Percentiles rank a stretch among this genome's conserved stretches.
These are phyloP conservation scores for Populus davidiana DNA, from an alignment of 345 rosid genomes.

Conservation along the genomic window DNA sequence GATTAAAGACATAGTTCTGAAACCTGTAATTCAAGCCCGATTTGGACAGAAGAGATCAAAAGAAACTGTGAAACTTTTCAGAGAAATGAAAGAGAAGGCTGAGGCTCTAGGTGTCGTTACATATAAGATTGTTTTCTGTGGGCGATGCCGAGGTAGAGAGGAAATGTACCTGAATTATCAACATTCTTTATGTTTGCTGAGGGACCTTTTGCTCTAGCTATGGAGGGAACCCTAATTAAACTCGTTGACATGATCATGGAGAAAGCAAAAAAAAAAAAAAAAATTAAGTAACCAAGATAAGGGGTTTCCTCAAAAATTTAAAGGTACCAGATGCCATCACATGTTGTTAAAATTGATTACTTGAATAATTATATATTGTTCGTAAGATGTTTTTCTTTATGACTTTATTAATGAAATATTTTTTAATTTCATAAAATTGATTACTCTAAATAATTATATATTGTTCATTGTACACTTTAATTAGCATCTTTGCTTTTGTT, in stretches of 20 bases:
- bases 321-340: conserved; percentile 40
- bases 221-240: conserved; percentile 63
- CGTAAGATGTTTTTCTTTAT: too few relatives aligned
- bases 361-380: too few relatives aligned
- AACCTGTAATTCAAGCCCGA: conserved; percentile 77
- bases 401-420: too few relatives aligned
- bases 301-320: too few relatives aligned
- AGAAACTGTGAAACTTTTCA: conserved; percentile 73
- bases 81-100: conserved; percentile 71
- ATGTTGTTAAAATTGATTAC: too few relatives aligned
- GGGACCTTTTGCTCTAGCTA: conserved; percentile 65
- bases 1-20: conserved; percentile 67
- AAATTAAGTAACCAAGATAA: too few relatives aligned
- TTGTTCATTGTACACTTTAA: too few relatives aligned
- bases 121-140: conserved; percentile 59
- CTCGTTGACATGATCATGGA: conserved; percentile 66
- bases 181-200: conserved; percentile 77
- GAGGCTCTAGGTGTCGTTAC: conserved; percentile 59
- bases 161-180: too few relatives aligned
- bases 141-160: too few relatives aligned
- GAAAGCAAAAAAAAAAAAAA: conserved; percentile 39
- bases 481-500: too few relatives aligned
- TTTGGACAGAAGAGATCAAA: conserved; percentile 54
- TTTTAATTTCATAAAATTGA: too few relatives aligned
- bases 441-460: too few relatives aligned